Base-by-base conservation (phyloP, 2,329 filamentous ascomycete genomes). In the Fusarium nematophilum region DNA sequence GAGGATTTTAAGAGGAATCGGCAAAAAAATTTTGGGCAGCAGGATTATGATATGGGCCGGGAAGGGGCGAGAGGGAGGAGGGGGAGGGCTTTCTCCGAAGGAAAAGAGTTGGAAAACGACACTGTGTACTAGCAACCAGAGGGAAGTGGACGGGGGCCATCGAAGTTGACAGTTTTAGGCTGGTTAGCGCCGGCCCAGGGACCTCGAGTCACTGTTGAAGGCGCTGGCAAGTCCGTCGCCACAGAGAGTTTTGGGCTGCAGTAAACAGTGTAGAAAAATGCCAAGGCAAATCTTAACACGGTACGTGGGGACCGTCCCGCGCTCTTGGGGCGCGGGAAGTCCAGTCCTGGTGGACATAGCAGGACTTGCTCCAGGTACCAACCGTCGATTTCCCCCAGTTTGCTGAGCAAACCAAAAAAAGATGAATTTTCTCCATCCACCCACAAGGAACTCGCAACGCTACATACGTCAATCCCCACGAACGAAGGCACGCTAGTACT, bases 21-120 rank as follows among this genome's bases (percentile, higher is more conserved):
- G 67, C 70, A 75, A 69, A 72, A 75, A 73, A 68, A 73, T 59
- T 70, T 75, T 75, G 73, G 73, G 73, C 73, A 72, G 71, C 68
- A 70, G 73, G 66, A 71, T 72, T n/a, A 65, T 68, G 66, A 72
- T 67, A 70, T 70, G 69, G 60, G 65, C 66, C 43, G 64, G 51
- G 66, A 66, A 71, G 67, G 67, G 68, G 68, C 68, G 72, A 69
- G 70, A 64, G 64, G 65, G 66, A 59, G 57, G 62, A 56, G 53
- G 36, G 53, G 51, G 42, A 60, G 61, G 58, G 59, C 55, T 64
- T 51, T 51, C 48, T 54, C 48, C 39, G 57, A 55, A 55, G 50
- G 39, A 37, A 62, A 49, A 53, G 37, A 56, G 50, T 53, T 25
- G 46, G 53, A 23, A 38, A 29, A 49, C 26, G 39, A 31, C 60